Evolutionary conservation across 139 green algal genomes (phyloP).

Genomic region (Yamagishiella unicocca): DNA sequence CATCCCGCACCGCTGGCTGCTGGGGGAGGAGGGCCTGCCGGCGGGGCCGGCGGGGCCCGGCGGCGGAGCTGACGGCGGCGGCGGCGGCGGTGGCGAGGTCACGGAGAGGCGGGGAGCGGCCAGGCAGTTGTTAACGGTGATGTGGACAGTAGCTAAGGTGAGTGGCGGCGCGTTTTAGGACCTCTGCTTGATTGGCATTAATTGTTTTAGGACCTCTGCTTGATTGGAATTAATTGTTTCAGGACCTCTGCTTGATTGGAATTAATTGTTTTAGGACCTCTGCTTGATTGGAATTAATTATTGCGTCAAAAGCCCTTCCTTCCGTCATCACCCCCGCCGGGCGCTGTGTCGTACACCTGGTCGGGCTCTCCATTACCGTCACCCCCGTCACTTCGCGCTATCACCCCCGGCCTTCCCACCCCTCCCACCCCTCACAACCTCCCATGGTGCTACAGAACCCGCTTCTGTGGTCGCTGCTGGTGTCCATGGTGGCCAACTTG

Average conservation of each 20-base stretch:
- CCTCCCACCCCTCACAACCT: not conserved
- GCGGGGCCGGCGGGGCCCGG: not conserved
- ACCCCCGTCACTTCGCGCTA: not conserved
- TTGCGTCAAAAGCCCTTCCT: too few species aligned
- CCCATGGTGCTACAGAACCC: conserved; percentile 56
- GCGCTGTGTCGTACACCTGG: too few species aligned
- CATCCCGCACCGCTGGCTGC: conserved; percentile 8
- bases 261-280: too few species aligned
- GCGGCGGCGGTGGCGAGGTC: not conserved
- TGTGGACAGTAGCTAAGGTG: conserved; percentile 32
- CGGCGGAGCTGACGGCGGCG: not conserved
- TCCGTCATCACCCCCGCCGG: too few species aligned
- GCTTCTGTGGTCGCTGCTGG: conserved; percentile 55
- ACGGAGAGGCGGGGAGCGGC: too few species aligned
- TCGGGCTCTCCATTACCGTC: too few species aligned
- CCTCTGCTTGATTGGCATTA: not conserved
- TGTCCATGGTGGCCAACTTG: conserved; percentile 28
- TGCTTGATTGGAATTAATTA: too few species aligned
- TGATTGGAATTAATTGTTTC: too few species aligned
- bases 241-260: too few species aligned
- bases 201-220: too few species aligned
- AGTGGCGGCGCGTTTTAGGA: not conserved
- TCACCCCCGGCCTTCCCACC: not conserved
- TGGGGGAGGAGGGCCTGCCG: not conserved
- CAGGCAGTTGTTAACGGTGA: not conserved